phyloP scores from a whole-genome alignment of 108 stramenopile species.

The Cylindrotheca fusiformis region DNA sequence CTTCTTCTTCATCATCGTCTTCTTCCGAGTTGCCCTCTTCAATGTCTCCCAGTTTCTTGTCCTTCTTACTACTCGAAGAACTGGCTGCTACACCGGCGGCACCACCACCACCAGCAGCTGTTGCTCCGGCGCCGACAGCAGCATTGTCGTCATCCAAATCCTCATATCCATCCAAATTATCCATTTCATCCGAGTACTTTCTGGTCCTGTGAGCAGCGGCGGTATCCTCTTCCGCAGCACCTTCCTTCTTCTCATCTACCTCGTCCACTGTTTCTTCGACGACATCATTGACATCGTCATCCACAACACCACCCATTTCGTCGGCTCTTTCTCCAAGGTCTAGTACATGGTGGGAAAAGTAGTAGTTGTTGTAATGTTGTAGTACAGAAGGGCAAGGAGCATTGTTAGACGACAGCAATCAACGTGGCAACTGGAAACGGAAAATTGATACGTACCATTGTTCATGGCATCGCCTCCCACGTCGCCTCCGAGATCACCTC shows the following conservation, averaged over 20 bases:
- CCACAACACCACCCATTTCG: constrained; percentile 27
- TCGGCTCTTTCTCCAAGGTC: constrained; percentile 22
- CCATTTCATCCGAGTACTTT: not conserved
- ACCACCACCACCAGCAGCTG: constrained; percentile 22
- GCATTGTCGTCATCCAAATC: constrained; percentile 12
- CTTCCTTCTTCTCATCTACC: constrained; percentile 16
- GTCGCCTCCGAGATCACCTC: constrained; percentile 4
- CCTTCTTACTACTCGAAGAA: not conserved
- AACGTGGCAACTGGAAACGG: no score
- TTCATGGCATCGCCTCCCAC: constrained; percentile 10
- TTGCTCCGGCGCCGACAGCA: constrained; percentile 18
- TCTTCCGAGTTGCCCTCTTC: constrained; percentile 13
- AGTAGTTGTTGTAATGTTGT: no score
- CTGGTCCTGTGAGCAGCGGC: not conserved
- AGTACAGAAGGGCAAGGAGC: no score
- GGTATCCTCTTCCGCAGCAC: not conserved
- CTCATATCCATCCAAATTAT: not conserved
- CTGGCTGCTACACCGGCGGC: constrained; percentile 8
- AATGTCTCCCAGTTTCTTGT: not conserved
- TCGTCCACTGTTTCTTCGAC: constrained; percentile 41
- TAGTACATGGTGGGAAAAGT: no score
- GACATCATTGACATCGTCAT: constrained; percentile 37
- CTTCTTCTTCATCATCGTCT: constrained; percentile 7
- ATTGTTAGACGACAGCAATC: no score
- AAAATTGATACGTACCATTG: no score